Evolutionary conservation across 1,284 basidiomycete genomes (phyloP), one percentile per base, ranked within the genome.

Genomic region (Cystobasidium slooffiae): DNA sequence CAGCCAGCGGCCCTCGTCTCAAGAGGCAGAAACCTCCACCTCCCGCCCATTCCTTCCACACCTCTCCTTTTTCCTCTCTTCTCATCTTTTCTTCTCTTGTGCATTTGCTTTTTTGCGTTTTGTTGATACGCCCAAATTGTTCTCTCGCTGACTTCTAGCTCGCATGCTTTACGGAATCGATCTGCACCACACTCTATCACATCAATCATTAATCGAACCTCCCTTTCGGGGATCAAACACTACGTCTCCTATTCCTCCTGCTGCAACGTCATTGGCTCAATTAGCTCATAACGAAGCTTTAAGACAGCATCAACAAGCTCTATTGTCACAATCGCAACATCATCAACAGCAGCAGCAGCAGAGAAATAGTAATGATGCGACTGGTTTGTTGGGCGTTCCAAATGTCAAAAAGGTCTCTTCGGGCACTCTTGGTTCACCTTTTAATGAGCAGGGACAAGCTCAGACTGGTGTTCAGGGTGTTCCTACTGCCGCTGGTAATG

Each of bases 381-480:
- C 18, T 41, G 56, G 3, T 41, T 41, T 24, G 8, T 39, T 59
- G 14, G 18, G 12, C 20, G 14, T 59, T 14, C 49, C 39, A 1
- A 41, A 52, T 20, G 64, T 37, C 14, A 67, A 6, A 22, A 66
- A 59, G 22, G 51, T 66, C 3, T 66, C 70, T 8, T 55, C 62
- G 39, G 63, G 51, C 14, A 58, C 70, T 12, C 70, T 73, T 24
- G 70, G 70, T 18, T 73, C 70, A 16, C 70, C 70, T 47, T 73
- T 73, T 31, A 59, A 55, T 44, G 58, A 72, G 49, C 61, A 59
- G 6, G 58, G 64, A 51, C 58, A 59, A 12, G 41, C 22, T 41
- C 37, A 44, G 31, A 16, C 56, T 37, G 68, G 53, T 52, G 10
- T 41, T 44, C 39, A 10, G n/a, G 37, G 37, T 16, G 5, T 37